Evolutionary conservation across 352 stramenopile genomes (phyloP).

Genomic region (Pseudoperonospora humuli): DNA sequence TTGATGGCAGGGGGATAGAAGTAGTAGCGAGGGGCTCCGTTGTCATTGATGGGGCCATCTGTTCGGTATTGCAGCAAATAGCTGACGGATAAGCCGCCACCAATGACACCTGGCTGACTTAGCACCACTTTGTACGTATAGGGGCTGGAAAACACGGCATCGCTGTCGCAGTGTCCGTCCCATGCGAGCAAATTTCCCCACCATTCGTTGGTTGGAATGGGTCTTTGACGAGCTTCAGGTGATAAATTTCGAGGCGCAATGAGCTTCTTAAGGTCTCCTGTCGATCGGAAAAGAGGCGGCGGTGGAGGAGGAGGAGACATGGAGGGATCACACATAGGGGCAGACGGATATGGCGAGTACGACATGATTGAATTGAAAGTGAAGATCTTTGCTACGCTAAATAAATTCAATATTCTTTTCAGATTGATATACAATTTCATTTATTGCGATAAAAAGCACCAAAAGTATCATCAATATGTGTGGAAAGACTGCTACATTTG

Average conservation of each 20-base stretch:
- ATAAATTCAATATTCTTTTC: too few relatives aligned
- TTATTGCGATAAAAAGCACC: too few relatives aligned
- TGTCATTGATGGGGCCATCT: conserved; percentile 65
- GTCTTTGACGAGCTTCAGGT: conserved; percentile 13
- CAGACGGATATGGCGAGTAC: conserved; percentile 12
- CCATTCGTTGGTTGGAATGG: conserved; percentile 77
- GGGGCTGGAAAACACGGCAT: conserved; percentile 62
- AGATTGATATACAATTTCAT: too few relatives aligned
- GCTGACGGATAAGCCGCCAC: conserved; percentile 46
- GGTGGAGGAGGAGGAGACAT: conserved; percentile 18
- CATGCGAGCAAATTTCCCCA: conserved; percentile 78
- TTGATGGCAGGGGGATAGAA: conserved; percentile 70
- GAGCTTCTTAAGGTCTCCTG: conserved; percentile 41
- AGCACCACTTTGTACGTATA: conserved; percentile 60
- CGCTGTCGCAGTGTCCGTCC: conserved; percentile 46
- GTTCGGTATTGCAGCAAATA: conserved; percentile 70
- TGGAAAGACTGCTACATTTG: too few relatives aligned
- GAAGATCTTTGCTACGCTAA: background rate
- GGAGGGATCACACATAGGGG: background rate
- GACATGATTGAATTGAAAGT: conserved; percentile 5
- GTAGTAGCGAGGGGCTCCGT: conserved; percentile 79
- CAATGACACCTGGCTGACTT: conserved; percentile 23
- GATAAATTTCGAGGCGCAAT: conserved; percentile 41
- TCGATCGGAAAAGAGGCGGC: conserved; percentile 36
- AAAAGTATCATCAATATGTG: too few relatives aligned